Base-by-base conservation (phyloP, 192 early-diverging fungal genomes). In the Linnemannia exigua region DNA sequence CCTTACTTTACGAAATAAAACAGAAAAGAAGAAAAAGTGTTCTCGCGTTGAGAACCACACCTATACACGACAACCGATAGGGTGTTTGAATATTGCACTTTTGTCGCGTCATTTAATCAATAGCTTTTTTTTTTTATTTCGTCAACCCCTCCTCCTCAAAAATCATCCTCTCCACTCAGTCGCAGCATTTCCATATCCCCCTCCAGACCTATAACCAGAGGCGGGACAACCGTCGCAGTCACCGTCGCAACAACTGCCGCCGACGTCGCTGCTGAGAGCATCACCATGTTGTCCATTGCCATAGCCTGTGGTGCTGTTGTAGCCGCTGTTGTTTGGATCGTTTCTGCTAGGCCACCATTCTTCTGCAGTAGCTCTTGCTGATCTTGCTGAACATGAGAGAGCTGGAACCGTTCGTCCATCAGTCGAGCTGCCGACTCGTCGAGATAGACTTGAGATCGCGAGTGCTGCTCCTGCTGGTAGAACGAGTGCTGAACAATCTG, bases 131-230 rank as follows among this genome's bases (percentile, higher is more conserved):
- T 31, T 63, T 11, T n/a, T 20, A 28, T 7, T 28, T n/a, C n/a
- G n/a, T n/a, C 8, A 0, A 25, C 54, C 52, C 54, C 22, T 25
- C 54, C 22, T 58, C n/a, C n/a, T 70, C 35, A 70, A 37, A 22
- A 22, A 25, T 52, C 67, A 25, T 70, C 33, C 25, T 83, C 81
- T 7, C 58, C 76, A 50, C 71, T 77, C n/a, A 83, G 61, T 36
- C 71, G 51, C 36, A 83, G 48, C 36, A 77, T 25, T 66, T 83
- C 71, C 76, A 83, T 78, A 8, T 73, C 76, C 19, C 75, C 47
- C 28, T 83, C 81, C 17, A 83, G 61, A 44, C 75, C 77, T 36
- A 35, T 66, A 17, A 25, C 41, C 25, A 15, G 76, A 4, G 63
- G n/a, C 5, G 67, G 33, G 15, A 52, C 19, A 19, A 17, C 67